phyloP scores from a whole-genome alignment of 176 grass and related monocot genomes.

The Eleusine coracana region DNA sequence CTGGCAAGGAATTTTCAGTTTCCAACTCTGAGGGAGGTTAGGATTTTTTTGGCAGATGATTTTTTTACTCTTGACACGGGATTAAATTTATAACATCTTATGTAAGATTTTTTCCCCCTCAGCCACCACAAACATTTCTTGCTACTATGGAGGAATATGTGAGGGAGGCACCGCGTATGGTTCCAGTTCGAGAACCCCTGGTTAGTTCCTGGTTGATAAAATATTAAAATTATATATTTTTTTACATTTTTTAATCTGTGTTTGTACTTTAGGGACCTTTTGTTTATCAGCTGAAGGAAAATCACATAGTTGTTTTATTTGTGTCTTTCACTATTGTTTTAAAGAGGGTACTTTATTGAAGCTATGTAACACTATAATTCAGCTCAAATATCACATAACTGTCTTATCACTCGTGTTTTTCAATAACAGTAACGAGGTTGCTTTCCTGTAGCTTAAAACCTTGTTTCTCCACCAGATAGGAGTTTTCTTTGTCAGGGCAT shows the following conservation, averaged over 20 bases:
- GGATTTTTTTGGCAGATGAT: background rate
- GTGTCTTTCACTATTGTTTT: background rate
- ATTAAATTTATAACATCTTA: slow-evolving; percentile 27
- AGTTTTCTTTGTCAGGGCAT: background rate
- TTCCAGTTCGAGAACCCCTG: slow-evolving; percentile 83
- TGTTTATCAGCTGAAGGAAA: background rate
- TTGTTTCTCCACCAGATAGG: background rate
- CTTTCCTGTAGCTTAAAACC: slow-evolving; percentile 4
- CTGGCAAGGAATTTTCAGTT: slow-evolving; percentile 98
- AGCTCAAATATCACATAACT: background rate
- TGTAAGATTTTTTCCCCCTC: slow-evolving; percentile 37
- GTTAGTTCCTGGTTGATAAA: slow-evolving; percentile 50
- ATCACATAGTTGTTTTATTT: background rate
- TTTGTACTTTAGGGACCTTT: background rate
- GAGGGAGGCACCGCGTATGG: slow-evolving; percentile 89
- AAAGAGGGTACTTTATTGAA: slow-evolving; percentile 3
- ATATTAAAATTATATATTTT: background rate
- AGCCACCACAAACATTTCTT: slow-evolving; percentile 99
- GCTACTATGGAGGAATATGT: slow-evolving; percentile 98
- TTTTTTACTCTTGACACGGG: slow-evolving; percentile 20
- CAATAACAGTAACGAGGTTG: background rate
- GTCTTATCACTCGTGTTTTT: background rate
- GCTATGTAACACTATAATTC: background rate
- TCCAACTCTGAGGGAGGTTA: slow-evolving; percentile 96
- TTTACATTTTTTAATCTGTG: background rate